Percentiles rank a stretch among this genome's conserved stretches.
These are phyloP conservation scores for Blastomyces parvus DNA, from an alignment of 2,329 filamentous ascomycete genomes.

Conservation along the genomic window DNA sequence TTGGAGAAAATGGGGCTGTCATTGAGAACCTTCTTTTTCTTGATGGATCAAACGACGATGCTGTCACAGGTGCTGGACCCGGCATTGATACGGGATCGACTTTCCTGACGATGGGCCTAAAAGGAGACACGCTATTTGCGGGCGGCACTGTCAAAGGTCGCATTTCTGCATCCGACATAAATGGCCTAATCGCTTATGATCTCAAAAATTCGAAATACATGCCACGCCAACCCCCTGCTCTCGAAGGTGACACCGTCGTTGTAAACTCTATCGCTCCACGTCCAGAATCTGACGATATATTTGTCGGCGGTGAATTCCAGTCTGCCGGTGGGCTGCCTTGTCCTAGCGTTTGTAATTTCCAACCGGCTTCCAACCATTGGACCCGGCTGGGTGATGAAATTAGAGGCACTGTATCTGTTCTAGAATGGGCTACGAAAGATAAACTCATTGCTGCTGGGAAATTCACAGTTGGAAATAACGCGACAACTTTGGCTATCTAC, in stretches of 20 bases:
- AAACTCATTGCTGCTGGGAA: conserved; percentile 70
- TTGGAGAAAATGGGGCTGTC: conserved; percentile 55
- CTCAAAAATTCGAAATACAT: conserved; percentile 54
- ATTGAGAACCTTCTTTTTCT: conserved; percentile 76
- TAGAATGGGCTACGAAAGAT: conserved; percentile 67
- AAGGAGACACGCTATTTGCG: conserved; percentile 62
- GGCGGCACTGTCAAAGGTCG: conserved; percentile 71
- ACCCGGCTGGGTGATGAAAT: conserved; percentile 64
- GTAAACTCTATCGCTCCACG: conserved; percentile 69
- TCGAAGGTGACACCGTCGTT: conserved; percentile 59
- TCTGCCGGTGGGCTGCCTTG: conserved; percentile 75
- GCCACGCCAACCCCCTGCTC: conserved; percentile 61
- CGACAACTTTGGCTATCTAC: conserved; percentile 62
- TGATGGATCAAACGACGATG: conserved; percentile 59
- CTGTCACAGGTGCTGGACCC: conserved; percentile 53
- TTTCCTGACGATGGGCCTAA: conserved; percentile 60
- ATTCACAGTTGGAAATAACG: conserved; percentile 57
- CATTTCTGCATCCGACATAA: conserved; percentile 52
- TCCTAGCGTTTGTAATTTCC: conserved; percentile 70
- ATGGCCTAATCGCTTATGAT: conserved; percentile 72
- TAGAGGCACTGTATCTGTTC: conserved; percentile 57
- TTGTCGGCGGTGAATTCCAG: conserved; percentile 77
- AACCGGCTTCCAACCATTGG: conserved; percentile 64
- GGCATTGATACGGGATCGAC: conserved; percentile 62
- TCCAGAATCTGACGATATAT: conserved; percentile 63